Evolutionary conservation across 2,329 filamentous ascomycete species (phyloP), one percentile per base, ranked within the genome.

Genomic region (Beauveria caledonica): DNA sequence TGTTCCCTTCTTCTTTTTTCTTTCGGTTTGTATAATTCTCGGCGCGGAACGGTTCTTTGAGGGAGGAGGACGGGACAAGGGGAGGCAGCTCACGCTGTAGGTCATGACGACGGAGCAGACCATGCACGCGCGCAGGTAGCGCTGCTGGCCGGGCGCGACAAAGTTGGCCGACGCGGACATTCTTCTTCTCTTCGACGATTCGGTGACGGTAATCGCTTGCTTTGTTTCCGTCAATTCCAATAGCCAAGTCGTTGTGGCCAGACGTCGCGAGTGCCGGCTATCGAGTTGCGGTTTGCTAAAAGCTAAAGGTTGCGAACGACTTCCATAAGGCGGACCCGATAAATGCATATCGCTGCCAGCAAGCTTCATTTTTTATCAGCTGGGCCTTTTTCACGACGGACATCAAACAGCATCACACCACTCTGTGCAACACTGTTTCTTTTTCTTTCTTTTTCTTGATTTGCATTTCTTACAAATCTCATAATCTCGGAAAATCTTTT

Each of bases 71-170:
- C 17, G 52, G 27, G n/a, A 46, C 17, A 25, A 57, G 52, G 15
- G 62, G 51, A 36, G 64, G 39, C 55, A 58, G 72, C 82, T 67
- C 78, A 92, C 89, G 66, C 81, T 81, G 70, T 87, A 86, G 63
- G 89, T 87, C 80, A 93, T 91, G 65, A 97, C 90, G 71, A 97
- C 89, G 59, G 91, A 93, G 84, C 94, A 99, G 67, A 97, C 91
- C 92, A 99, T 97, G 81, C 94, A 99, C 70, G 94, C 94, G 76
- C 94, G 92, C 67, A 96, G 84, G 73, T 90, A 87, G 76, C 92
- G 90, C 78, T 88, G 86, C 76, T 94, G 89, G 72, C 80, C 82
- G 7, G 89, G 82, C 17, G 88, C 77, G 63, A 92, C 87, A 73
- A 85, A 92, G 73, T 86, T 88, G 61, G 78, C 72, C 17, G 67